Percentiles rank a stretch among this genome's conserved stretches.
Evolutionary conservation across 1,284 basidiomycete species (phyloP).

Genomic region (Tilletiopsis washingtonensis): DNA sequence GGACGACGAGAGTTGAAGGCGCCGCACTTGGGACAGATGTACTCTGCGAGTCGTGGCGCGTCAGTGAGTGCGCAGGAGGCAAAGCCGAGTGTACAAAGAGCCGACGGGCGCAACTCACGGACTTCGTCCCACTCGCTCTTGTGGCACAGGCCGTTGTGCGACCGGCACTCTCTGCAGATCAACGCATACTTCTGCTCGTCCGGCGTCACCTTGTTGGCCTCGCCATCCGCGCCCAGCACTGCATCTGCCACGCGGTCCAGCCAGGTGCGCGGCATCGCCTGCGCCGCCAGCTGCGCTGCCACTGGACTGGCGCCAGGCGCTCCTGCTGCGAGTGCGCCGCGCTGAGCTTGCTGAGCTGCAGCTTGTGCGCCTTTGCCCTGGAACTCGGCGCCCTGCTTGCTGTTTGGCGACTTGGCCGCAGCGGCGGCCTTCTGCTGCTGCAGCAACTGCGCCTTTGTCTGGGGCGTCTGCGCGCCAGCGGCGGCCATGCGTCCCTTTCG

Average conservation of each 20-base stretch:
- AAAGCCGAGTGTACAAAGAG: no score
- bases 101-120: constrained; percentile 57
- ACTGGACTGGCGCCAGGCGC: background rate
- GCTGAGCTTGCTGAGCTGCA: constrained; percentile 10
- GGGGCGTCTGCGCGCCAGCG: background rate
- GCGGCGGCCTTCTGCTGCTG: background rate
- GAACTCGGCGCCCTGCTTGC: no score
- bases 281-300: background rate
- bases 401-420: background rate
- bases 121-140: constrained; percentile 81
- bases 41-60: no score
- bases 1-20: constrained; percentile 58
- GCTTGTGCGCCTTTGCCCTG: background rate
- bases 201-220: constrained; percentile 30
- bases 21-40: constrained; percentile 65
- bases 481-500: constrained; percentile 2
- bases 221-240: constrained; percentile 45
- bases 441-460: background rate
- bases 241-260: constrained; percentile 50
- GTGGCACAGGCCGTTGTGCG: constrained; percentile 87
- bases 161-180: constrained; percentile 85
- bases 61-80: no score
- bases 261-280: constrained; percentile 22
- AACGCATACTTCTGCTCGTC: constrained; percentile 64
- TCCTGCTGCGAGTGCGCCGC: background rate